Base-by-base conservation (phyloP, 1,284 basidiomycete species). In the Apiotrichum brassicae region DNA sequence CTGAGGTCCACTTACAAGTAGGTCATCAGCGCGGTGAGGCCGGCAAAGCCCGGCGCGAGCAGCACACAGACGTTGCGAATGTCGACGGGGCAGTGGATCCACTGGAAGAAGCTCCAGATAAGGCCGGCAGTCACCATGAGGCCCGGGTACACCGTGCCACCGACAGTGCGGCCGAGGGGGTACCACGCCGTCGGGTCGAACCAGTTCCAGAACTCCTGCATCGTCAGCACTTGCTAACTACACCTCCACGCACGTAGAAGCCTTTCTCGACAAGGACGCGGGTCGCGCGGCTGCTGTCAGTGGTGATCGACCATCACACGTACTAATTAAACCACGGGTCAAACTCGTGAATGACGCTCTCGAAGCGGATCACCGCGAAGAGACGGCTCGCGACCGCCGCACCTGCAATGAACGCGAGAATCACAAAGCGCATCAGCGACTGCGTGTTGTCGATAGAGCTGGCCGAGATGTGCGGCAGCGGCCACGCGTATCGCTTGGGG, bases 141-240 rank as follows among this genome's bases (percentile, higher is more conserved):
- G 59, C 91, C 95, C 3, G 95, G 95, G 71, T 97, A 99, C 65
- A 98, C 87, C 11, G 95, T 98, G 40, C 94, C 94, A 48, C 95
- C 95, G 37, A 97, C 94, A 43, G 95, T 92, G 66, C 95, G 87
- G 41, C 95, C 95, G 2, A 99, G 83, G 13, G 95, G 95, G 69
- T 98, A 98, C 95, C 90, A 94, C 63, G 93, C 93, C 6, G 95
- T 95, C 28, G 93, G 91, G 75, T 99, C 95, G 72, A 98, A 99
- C 95, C 95, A 98, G 72, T 99, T 98, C 94, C 89, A 98, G 76
- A 93, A 98, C 83, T 86, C 92, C 91, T 91, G 63, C 18, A 37
- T 8, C 16, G 24, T 57, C 44, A 47, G 52, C 39, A 14, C 48
- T 26, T 13, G 7, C 11, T 12, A 19, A 11, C n/a, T 24, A 41